These are phyloP conservation scores for Voacanga thouarsii DNA, from an alignment of 257 asterid genomes.

Conservation along the genomic window DNA sequence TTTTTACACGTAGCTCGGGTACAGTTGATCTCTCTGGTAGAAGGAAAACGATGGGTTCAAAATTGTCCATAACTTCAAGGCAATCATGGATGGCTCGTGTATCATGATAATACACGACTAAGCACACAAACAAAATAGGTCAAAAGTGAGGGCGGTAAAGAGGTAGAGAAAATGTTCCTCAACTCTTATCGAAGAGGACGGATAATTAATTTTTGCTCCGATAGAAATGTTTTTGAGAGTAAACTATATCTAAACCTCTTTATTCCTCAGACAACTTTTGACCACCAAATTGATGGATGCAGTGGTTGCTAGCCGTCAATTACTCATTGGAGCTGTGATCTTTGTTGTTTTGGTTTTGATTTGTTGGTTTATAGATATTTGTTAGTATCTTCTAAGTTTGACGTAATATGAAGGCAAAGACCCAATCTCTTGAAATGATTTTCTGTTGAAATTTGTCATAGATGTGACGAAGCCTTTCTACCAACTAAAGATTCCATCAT, in stretches of 20 bases:
- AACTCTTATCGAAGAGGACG: no score
- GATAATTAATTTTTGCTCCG: no score
- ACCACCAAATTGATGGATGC: no score
- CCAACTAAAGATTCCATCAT: neutral
- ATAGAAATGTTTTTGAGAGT: no score
- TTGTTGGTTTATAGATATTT: no score
- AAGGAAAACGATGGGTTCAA: neutral
- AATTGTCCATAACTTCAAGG: neutral
- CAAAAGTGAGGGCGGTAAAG: no score
- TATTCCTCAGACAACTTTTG: no score
- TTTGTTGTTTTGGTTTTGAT: no score
- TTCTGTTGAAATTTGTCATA: no score
- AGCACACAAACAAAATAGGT: no score
- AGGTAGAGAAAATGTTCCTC: no score
- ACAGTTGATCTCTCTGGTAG: neutral
- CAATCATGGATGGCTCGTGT: neutral
- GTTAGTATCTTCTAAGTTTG: neutral
- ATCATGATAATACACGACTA: neutral
- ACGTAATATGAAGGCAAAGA: neutral
- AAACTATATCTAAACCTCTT: no score
- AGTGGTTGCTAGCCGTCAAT: neutral
- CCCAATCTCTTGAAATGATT: neutral
- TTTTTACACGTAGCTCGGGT: neutral
- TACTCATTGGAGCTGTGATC: neutral
- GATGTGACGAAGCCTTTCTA: neutral